Conservation (phyloP, 177 flowering plant genomes). For the Telopea speciosissima region DNA sequence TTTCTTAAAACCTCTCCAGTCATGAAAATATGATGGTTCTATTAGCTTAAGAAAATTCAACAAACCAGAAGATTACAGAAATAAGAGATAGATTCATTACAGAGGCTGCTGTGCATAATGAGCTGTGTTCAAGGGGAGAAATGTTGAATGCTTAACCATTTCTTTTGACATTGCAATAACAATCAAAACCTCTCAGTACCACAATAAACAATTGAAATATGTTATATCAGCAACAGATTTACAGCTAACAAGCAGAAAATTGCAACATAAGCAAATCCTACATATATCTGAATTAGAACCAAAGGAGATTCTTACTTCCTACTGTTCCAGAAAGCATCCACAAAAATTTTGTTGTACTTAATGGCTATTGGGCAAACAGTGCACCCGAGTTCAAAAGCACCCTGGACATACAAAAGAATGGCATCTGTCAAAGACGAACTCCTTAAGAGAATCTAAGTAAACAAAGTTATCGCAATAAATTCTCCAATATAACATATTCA, state of each 20-base stretch:
- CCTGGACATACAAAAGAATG: slow-evolving; percentile 40
- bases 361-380: slow-evolving; percentile 97
- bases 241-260: neutral
- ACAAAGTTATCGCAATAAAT: neutral
- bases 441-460: neutral
- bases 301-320: slow-evolving; percentile 56
- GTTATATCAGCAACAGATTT: neutral
- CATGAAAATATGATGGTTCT: neutral
- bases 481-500: neutral
- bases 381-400: slow-evolving; percentile 94
- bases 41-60: neutral
- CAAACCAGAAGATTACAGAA: neutral
- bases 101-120: neutral
- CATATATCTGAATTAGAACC: neutral
- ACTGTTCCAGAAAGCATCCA: slow-evolving; percentile 99
- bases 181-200: neutral
- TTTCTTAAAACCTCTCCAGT: neutral
- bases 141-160: neutral
- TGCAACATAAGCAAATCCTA: neutral
- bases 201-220: slow-evolving; percentile 3
- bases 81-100: no score
- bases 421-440: neutral
- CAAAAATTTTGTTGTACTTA: slow-evolving; percentile 95
- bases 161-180: neutral
- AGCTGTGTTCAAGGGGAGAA: neutral